phyloP scores from a whole-genome alignment of 78 protist genomes.

The Dictyostelium brefeldianum region DNA sequence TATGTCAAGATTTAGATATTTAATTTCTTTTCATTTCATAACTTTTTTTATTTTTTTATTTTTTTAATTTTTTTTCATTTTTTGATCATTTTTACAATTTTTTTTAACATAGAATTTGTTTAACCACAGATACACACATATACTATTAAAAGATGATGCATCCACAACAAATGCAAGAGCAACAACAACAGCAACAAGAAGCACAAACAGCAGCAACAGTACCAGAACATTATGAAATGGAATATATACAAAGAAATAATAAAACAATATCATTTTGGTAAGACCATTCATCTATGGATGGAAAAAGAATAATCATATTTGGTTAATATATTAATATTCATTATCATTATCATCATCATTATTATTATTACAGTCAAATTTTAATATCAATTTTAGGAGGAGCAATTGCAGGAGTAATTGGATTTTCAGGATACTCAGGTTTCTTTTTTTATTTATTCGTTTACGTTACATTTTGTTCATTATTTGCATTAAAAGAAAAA shows the following conservation, averaged over 20 bases:
- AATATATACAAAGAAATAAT: constrained; percentile 19
- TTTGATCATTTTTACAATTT: background rate
- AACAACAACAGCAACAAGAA: constrained; percentile 27
- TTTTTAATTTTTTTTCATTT: no score
- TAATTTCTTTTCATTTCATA: no score
- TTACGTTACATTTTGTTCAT: constrained; percentile 3
- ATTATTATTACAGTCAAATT: constrained; percentile 19
- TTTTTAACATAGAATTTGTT: no score
- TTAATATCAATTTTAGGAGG: constrained; percentile 46
- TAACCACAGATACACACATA: no score
- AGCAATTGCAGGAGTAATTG: constrained; percentile 34
- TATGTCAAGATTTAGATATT: background rate
- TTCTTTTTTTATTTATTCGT: constrained; percentile 24
- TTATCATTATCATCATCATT: background rate
- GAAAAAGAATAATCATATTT: no score
- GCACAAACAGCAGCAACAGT: background rate
- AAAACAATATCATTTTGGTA: constrained; percentile 33
- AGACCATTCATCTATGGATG: no score
- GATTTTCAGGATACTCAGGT: constrained; percentile 14
- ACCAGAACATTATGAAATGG: constrained; percentile 33
- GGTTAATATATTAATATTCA: no score
- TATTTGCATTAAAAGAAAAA: constrained; percentile 33
- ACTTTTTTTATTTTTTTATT: no score
- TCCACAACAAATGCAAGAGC: constrained; percentile 53
- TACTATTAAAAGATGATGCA: constrained; percentile 23